Evolutionary conservation across 306 rosid genomes (phyloP), one percentile per base, ranked within the genome.

Genomic region (Potentilla sterilis): DNA sequence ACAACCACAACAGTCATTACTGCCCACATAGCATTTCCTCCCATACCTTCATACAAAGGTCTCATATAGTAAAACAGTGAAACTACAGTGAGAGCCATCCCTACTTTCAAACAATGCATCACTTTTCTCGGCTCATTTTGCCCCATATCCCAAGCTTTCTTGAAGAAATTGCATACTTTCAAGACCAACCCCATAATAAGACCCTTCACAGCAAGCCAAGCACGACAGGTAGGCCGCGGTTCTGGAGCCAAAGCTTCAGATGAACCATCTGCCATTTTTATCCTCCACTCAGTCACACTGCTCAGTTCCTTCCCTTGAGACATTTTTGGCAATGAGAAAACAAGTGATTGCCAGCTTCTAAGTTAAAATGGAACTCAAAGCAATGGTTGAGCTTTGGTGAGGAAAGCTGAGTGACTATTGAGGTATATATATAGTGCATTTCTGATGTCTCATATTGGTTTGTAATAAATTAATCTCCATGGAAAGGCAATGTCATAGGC

Each of bases 11-110:
- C 96, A 11, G 97, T 93, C 95, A 93, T 85, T 42, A 93, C 77
- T 0, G 90, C 92, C 98, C 98, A 93, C 90, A 90, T 93, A 68
- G 95, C 85, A 84, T 80, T 90, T 70, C 90, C 90, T 69, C 98
- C 97, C 81, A 89, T 85, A 21, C 95, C 90, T 40, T 90, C 82
- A 44, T 93, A 82, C 75, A 95, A 73, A 82, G 99, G 96, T 72
- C 91, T 92, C 83, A 88, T 42, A 48, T 88, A 95, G 84, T 95
- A 95, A 80, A 87, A 83, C 48, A 90, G 48, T 0, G 97, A 92
- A 40, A 95, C 99, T 42, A 81, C 72, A 9, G 97, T 73, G 64
- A 95, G 97, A 54, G 97, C 99, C 72, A 82, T 51, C 73, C 93
- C 97, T 15, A 92, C 96, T 48, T 95, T 95, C 55, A 95, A 64